These are phyloP conservation scores for Arctium minus DNA, from an alignment of 129 eudicot species.

Conservation along the genomic window DNA sequence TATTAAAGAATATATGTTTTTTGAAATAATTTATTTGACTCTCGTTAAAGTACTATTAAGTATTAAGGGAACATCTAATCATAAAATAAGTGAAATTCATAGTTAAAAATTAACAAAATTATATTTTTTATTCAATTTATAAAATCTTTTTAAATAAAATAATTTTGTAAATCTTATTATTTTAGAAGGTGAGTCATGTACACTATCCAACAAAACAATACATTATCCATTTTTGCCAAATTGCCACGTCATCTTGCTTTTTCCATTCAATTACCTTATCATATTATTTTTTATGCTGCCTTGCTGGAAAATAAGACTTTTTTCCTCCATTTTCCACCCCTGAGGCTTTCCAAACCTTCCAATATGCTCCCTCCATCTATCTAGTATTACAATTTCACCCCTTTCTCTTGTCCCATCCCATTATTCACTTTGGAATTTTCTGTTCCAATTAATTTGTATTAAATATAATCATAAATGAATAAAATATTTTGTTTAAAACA, in stretches of 20 bases:
- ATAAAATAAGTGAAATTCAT: no score
- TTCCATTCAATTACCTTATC: slow-evolving; percentile 4
- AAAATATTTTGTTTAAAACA: neutral
- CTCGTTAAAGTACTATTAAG: no score
- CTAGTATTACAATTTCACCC: neutral
- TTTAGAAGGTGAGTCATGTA: neutral
- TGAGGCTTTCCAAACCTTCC: neutral
- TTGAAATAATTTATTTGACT: no score
- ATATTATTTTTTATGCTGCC: slow-evolving; percentile 8
- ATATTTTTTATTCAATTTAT: no score
- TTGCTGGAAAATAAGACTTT: neutral
- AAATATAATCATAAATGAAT: neutral
- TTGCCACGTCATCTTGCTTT: neutral
- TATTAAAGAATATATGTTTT: no score
- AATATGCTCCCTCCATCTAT: neutral
- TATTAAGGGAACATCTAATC: no score
- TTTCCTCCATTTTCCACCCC: neutral
- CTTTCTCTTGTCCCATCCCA: neutral
- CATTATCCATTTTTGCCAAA: neutral
- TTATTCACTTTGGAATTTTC: neutral
- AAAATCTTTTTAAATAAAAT: no score
- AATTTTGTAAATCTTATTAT: neutral
- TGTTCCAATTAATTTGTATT: neutral
- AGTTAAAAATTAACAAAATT: no score
- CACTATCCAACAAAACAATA: slow-evolving; percentile 20